phyloP scores from a whole-genome alignment of 2,329 filamentous ascomycete species.

The Macrophomina phaseolina region DNA sequence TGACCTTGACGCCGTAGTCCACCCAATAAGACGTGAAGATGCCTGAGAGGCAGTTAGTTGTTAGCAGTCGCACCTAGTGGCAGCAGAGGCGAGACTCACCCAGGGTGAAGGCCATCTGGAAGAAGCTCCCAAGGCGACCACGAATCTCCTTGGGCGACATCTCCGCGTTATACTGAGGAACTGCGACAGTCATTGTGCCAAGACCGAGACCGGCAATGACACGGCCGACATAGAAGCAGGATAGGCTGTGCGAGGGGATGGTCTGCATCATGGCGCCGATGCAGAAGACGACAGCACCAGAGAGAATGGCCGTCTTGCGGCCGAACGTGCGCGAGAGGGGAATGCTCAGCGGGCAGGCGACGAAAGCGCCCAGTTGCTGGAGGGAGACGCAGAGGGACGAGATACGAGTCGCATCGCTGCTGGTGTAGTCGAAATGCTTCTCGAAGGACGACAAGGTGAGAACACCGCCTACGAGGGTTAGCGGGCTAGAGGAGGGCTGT shows the following conservation, averaged over 20 bases:
- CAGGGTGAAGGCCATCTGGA: constrained; percentile 58
- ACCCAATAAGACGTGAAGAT: constrained; percentile 62
- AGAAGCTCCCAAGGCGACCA: constrained; percentile 52
- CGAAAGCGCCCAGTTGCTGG: constrained; percentile 60
- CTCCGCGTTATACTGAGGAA: constrained; percentile 55
- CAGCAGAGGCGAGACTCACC: constrained; percentile 35
- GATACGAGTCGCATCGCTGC: constrained; percentile 46
- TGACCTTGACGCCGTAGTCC: constrained; percentile 54
- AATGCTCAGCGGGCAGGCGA: constrained; percentile 58
- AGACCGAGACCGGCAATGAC: constrained; percentile 66
- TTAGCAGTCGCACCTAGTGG: neutral
- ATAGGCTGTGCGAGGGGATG: constrained; percentile 52
- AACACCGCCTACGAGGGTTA: constrained; percentile 46
- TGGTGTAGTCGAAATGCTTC: constrained; percentile 50
- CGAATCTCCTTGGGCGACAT: constrained; percentile 55
- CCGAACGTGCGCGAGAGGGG: constrained; percentile 55
- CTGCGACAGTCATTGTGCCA: constrained; percentile 49
- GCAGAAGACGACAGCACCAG: constrained; percentile 51
- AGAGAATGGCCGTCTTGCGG: constrained; percentile 52
- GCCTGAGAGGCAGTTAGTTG: neutral
- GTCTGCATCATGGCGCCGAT: constrained; percentile 53
- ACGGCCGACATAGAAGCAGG: constrained; percentile 54
- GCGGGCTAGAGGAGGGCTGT: constrained; percentile 28
- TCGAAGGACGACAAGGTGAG: constrained; percentile 53
- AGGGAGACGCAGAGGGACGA: constrained; percentile 57